A percentile compares a stretch with the other conserved stretches of the same genome.
Conservation (phyloP, 352 stramenopile genomes). For the Phytopythium cucurbitacearum region DNA sequence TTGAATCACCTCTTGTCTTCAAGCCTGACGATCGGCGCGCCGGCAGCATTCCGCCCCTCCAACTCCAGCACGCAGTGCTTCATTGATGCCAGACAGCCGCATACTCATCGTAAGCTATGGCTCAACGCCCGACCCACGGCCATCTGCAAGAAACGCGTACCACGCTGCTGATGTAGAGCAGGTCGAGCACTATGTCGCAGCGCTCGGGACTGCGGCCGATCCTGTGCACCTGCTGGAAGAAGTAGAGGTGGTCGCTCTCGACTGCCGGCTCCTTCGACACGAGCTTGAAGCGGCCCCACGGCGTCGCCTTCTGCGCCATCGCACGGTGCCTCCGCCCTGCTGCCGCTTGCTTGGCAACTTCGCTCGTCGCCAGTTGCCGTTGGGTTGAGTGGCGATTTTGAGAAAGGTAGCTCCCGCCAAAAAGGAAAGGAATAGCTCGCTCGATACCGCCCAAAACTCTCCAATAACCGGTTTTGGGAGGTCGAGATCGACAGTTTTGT, state of each 20-base stretch:
- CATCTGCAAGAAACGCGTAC: constrained; percentile 23
- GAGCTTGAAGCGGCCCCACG: constrained; percentile 61
- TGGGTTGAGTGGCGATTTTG: too few species aligned
- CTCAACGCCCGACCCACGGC: not conserved
- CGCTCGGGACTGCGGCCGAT: constrained; percentile 50
- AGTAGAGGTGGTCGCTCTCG: constrained; percentile 67
- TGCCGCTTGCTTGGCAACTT: not conserved
- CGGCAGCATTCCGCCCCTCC: constrained; percentile 16
- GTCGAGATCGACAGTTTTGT: too few species aligned
- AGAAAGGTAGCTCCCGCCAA: too few species aligned
- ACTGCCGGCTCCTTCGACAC: constrained; percentile 46
- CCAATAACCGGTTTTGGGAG: too few species aligned
- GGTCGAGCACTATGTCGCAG: constrained; percentile 47
- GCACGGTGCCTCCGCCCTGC: not conserved
- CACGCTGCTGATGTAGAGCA: constrained; percentile 61
- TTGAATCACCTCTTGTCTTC: constrained; percentile 48
- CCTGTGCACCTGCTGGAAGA: constrained; percentile 28
- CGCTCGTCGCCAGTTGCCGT: too few species aligned
- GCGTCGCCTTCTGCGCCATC: constrained; percentile 1
- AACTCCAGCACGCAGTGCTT: constrained; percentile 62
- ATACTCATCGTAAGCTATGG: not conserved
- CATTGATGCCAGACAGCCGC: not conserved
- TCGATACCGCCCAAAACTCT: too few species aligned
- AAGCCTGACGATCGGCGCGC: constrained; percentile 33
- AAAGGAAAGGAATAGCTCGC: too few species aligned